Conservation (phyloP, 164 flowering plant genomes). For the Dillenia turbinata region DNA sequence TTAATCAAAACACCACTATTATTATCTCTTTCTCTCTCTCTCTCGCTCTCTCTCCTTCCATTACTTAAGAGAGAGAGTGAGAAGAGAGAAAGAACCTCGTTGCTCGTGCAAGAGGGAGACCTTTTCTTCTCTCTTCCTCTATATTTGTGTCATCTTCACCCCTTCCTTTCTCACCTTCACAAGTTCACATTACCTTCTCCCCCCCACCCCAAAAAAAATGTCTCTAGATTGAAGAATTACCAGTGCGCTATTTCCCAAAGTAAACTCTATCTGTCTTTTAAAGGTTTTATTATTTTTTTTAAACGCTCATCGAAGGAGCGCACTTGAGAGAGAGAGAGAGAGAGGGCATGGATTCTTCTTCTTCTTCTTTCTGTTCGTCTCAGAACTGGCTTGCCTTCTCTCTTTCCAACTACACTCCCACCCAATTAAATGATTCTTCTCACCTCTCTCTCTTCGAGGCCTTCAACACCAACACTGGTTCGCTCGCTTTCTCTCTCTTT, state of each 20-base stretch:
- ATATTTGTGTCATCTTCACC: constrained; percentile 23
- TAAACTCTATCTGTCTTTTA: constrained; percentile 8
- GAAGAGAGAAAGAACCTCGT: constrained; percentile 11
- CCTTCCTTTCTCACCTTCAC: neutral
- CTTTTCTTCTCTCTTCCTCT: constrained; percentile 15
- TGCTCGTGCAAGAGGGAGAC: constrained; percentile 12
- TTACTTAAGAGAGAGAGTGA: neutral
- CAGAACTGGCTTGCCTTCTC: constrained; percentile 58
- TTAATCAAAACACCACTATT: neutral
- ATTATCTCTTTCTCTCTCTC: neutral
- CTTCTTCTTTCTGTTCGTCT: constrained; percentile 5
- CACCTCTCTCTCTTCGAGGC: constrained; percentile 37
- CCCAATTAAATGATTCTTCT: constrained; percentile 12
- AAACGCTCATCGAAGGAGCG: constrained; percentile 19
- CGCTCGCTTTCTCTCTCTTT: neutral
- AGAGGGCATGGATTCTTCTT: constrained; percentile 18
- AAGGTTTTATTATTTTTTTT: neutral
- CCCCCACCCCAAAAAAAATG: too few species aligned
- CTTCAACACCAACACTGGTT: constrained; percentile 17
- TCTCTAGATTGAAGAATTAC: neutral
- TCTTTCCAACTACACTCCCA: constrained; percentile 31
- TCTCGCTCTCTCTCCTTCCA: constrained; percentile 5
- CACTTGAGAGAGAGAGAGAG: too few species aligned
- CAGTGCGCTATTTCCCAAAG: constrained; percentile 26
- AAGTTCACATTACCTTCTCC: constrained; percentile 8